These are phyloP conservation scores for Talaromyces sp. DNA, from an alignment of 2,329 filamentous ascomycete genomes.

Conservation along the genomic window DNA sequence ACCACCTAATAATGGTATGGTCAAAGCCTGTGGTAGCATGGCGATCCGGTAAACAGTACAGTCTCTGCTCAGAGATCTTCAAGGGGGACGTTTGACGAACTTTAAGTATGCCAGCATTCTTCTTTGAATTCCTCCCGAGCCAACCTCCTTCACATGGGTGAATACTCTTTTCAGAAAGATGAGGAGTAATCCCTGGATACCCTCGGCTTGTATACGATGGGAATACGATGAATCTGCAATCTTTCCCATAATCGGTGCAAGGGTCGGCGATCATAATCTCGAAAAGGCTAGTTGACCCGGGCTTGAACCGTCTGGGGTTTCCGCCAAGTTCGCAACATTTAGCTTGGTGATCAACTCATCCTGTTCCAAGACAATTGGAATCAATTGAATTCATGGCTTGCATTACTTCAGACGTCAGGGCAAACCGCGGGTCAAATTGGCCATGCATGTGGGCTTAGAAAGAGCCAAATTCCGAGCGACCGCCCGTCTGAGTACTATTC, in stretches of 20 bases:
- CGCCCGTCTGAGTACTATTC: too few species aligned
- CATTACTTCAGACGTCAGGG: too few species aligned
- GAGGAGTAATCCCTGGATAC: background rate
- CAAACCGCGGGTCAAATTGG: too few species aligned
- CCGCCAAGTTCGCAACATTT: background rate
- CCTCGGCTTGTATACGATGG: conserved; percentile 15
- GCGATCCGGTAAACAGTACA: background rate
- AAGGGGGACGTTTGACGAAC: too few species aligned
- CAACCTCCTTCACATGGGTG: background rate
- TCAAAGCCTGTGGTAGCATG: conserved; percentile 7
- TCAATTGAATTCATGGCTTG: too few species aligned
- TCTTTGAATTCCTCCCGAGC: too few species aligned
- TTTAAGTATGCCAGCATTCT: too few species aligned
- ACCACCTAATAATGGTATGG: conserved; percentile 9
- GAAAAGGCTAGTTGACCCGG: background rate
- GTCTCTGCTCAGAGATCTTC: background rate
- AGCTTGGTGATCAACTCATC: background rate
- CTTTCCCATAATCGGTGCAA: background rate
- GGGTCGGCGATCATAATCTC: conserved; percentile 5
- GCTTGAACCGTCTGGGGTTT: background rate
- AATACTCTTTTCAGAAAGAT: background rate
- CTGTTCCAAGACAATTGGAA: background rate
- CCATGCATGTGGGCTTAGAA: too few species aligned
- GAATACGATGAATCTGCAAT: conserved; percentile 16
- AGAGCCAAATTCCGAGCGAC: too few species aligned